Evolutionary conservation across 2,329 filamentous ascomycete species (phyloP), one percentile per base, ranked within the genome.

Genomic region (Diaporthe batatas): DNA sequence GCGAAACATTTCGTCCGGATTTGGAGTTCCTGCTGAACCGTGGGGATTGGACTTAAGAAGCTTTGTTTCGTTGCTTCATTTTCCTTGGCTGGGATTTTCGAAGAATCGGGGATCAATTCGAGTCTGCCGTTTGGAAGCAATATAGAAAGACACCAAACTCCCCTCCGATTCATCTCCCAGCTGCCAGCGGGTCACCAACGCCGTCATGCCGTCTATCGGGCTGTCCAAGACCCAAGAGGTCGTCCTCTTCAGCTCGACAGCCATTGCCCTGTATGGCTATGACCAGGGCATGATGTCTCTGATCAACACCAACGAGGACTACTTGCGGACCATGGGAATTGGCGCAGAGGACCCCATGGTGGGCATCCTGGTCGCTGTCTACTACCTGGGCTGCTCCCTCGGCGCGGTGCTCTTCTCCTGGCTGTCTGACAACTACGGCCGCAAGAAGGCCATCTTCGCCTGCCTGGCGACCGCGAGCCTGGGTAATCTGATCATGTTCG

Each of bases 331-430:
- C 39, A 91, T 91, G 88, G 84, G 84, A 62, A 88, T 91, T 25
- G 73, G 73, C 32, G 47, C 73, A 6, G 65, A 74, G 67, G 73
- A 74, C 23, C 51, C 70, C 6, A 70, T 74, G 18, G 73, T 73
- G 2, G 86, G 86, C 44, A 88, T 90, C 59, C 82, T 87, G 7
- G 84, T 90, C 23, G 88, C 87, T 10, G 86, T 85, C 6, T 90
- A 90, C 79, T 89, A 89, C 77, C 77, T 90, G n/a, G 90, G 89
- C 16, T 91, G 90, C 80, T 89, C 89, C 73, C 72, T 85, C 54
- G 87, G 87, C 58, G 86, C 86, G 21, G 75, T 87, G 21, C 81
- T 84, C 68, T 74, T 74, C 58, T 74, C 73, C 14, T 54, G 58
- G 36, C 36, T 70, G 21, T 74, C 73, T 14, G 73, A 74, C 44